These are phyloP conservation scores for Populus trichocarpa DNA, from an alignment of 441 rosid species.

Conservation along the genomic window DNA sequence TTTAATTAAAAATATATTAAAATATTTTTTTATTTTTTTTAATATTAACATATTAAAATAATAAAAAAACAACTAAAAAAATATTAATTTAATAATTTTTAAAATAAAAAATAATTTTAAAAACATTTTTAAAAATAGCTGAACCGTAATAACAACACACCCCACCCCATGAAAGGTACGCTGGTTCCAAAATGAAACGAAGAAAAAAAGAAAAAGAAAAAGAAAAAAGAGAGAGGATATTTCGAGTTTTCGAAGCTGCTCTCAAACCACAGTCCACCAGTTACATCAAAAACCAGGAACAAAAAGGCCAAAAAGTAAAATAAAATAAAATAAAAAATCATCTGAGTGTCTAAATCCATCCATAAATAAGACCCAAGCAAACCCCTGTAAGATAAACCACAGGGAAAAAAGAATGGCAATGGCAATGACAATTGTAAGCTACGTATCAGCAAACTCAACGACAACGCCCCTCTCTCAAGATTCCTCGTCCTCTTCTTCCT, in stretches of 20 bases:
- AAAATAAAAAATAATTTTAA: too few relatives aligned
- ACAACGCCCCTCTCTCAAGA: constrained; percentile 51
- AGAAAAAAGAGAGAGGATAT: not conserved
- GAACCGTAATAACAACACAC: too few relatives aligned
- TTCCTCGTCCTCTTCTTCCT: constrained; percentile 23
- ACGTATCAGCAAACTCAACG: constrained; percentile 51
- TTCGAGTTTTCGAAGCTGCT: not conserved
- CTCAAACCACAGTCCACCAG: not conserved
- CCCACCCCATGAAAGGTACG: too few relatives aligned
- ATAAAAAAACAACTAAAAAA: too few relatives aligned
- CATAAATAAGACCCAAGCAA: not conserved
- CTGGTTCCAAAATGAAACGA: not conserved
- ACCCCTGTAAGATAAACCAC: not conserved
- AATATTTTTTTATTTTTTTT: too few relatives aligned
- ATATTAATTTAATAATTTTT: too few relatives aligned
- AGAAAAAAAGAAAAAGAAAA: too few relatives aligned
- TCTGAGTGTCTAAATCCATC: not conserved
- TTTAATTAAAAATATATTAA: too few relatives aligned
- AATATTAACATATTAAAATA: too few relatives aligned
- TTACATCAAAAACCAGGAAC: not conserved
- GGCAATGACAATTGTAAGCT: constrained; percentile 53
- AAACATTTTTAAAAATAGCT: too few relatives aligned
- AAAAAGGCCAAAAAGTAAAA: too few relatives aligned
- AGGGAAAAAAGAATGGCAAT: not conserved
- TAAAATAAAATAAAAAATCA: not conserved